Conservation (phyloP, 768 basidiomycete genomes). For the Termitomyces sp. region DNA sequence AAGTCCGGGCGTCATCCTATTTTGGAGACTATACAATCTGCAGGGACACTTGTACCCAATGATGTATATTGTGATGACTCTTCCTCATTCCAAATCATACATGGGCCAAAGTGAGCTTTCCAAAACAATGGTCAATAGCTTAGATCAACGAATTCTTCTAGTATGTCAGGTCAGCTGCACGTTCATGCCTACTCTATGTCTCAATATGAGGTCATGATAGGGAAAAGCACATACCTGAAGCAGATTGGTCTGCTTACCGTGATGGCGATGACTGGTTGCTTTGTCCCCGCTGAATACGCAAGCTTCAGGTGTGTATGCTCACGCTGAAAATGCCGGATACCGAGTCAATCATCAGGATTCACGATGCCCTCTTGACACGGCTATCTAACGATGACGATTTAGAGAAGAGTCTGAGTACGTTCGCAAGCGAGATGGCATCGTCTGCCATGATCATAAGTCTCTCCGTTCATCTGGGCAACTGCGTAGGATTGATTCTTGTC, state of each 20-base stretch:
- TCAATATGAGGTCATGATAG: constrained; percentile 23
- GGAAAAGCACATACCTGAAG: constrained; percentile 90
- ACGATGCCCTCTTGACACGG: constrained; percentile 79
- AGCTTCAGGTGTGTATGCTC: constrained; percentile 57
- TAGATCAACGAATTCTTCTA: constrained; percentile 9
- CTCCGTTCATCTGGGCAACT: neutral
- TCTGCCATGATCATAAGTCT: constrained; percentile 86
- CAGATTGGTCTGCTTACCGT: constrained; percentile 80
- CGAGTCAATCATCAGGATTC: constrained; percentile 40
- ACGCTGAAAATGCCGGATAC: neutral
- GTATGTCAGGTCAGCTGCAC: constrained; percentile 36
- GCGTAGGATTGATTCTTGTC: neutral
- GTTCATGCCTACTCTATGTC: neutral
- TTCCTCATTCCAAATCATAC: constrained; percentile 86
- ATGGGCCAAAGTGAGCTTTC: constrained; percentile 77
- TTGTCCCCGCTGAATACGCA: constrained; percentile 91
- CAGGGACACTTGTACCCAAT: constrained; percentile 74
- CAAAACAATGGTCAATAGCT: neutral
- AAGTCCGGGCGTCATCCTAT: constrained; percentile 88
- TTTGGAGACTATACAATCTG: constrained; percentile 65
- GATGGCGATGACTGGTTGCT: constrained; percentile 88
- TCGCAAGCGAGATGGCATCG: constrained; percentile 91
- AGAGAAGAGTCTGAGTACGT: constrained; percentile 87
- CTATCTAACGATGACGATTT: constrained; percentile 93
- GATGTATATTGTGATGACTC: constrained; percentile 86